Conservation (phyloP, 305 asterid species). For the Solanum aculeatissimum region DNA sequence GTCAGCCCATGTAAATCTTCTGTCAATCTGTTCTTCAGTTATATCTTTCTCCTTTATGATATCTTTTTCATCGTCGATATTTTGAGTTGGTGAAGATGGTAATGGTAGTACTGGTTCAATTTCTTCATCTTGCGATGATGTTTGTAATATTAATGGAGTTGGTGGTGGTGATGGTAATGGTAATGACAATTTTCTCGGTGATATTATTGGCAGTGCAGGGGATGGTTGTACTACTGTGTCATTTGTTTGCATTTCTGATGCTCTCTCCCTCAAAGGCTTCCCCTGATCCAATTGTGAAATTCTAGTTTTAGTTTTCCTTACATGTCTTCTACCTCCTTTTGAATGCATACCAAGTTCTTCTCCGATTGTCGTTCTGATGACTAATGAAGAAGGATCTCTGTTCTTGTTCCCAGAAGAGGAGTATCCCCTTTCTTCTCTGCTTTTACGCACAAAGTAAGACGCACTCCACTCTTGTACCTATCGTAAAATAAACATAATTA, state of each 20-base stretch:
- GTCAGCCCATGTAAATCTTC: constrained; percentile 48
- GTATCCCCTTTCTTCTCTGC: neutral
- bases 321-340: constrained; percentile 8
- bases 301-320: constrained; percentile 8
- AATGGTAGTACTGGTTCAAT: neutral
- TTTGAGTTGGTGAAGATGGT: constrained; percentile 8
- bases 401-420: constrained; percentile 14
- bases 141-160: neutral
- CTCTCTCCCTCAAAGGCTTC: constrained; percentile 96
- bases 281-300: constrained; percentile 6
- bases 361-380: constrained; percentile 5
- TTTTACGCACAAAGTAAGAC: constrained; percentile 11
- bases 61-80: constrained; percentile 4
- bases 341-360: constrained; percentile 19
- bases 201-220: neutral
- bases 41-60: constrained; percentile 6
- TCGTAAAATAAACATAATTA: neutral
- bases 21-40: constrained; percentile 7
- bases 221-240: constrained; percentile 1
- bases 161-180: constrained; percentile 5
- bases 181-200: neutral
- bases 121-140: neutral
- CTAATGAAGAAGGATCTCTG: constrained; percentile 9
- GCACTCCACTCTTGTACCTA: constrained; percentile 19
- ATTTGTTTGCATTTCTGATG: constrained; percentile 22